Base-by-base conservation (phyloP, 1,284 basidiomycete genomes). In the Trichosporon sp. region DNA sequence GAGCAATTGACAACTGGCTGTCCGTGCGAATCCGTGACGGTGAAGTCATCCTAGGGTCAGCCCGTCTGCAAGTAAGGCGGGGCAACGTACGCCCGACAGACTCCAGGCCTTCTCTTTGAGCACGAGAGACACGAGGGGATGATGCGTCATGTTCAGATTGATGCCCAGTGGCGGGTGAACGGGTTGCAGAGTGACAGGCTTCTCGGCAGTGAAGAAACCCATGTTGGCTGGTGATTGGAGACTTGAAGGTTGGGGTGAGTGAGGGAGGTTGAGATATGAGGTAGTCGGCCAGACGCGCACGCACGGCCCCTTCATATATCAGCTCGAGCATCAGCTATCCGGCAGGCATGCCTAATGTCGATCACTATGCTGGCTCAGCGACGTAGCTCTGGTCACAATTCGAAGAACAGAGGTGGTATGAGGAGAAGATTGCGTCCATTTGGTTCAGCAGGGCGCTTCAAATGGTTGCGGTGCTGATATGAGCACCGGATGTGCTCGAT, bases 11-110 rank as follows among this genome's bases (percentile, higher is more conserved):
- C 69, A 2, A 81, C 75, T 1, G 64, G 60, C 1, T 63, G 34
- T 0, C 78, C 78, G 14, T 73, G 70, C 21, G 59, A 61, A 58
- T 81, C 79, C 61, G 76, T 76, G 58, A 80, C 66, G 25, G 64
- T 62, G 60, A 76, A 79, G 61, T 76, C 73, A 60, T 80, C 77
- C 72, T 75, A 36, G 4, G 3, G 19, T 57, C 21, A 56, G 32
- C 31, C 2, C 1, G 29, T 56, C 14, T n/a, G 16, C 25, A 29
- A 29, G 23, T 27, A n/a, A 8, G 40, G 16, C 2, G 2, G n/a
- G 0, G 19, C 4, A 2, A 70, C 74, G 65, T 33, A 75, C 77
- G 7, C 79, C 79, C 23, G 68, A 71, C 58, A 73, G 74, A 0
- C 73, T 78, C 33, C 56, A 56, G 36, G 57, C 56, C 29, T 56